Conservation (phyloP, 1,284 basidiomycete species). For the Gomphus bonarii region DNA sequence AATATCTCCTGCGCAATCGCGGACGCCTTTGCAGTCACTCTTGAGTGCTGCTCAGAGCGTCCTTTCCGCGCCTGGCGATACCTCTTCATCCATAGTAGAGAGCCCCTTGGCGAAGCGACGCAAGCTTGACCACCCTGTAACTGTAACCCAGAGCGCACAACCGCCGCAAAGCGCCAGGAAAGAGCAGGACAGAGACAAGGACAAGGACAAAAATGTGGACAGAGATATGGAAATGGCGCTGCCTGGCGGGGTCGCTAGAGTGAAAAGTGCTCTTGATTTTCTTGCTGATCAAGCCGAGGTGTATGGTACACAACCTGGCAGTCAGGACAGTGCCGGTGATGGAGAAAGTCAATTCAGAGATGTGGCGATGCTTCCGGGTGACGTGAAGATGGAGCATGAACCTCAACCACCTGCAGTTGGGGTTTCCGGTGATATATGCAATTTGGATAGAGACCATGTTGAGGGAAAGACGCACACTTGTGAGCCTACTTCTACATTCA, state of each 20-base stretch:
- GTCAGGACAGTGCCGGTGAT: neutral
- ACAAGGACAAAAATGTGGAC: conserved; percentile 16
- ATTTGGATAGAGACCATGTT: conserved; percentile 7
- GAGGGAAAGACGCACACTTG: conserved; percentile 15
- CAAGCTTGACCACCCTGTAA: conserved; percentile 5
- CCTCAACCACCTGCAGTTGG: neutral
- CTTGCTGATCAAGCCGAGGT: conserved; percentile 59
- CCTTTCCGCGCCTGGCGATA: conserved; percentile 24
- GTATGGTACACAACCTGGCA: conserved; percentile 10
- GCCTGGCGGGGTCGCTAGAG: conserved; percentile 18
- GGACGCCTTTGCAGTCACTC: conserved; percentile 39
- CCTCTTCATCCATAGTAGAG: neutral
- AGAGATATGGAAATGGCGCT: neutral
- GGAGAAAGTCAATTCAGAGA: neutral
- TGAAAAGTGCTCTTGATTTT: conserved; percentile 51
- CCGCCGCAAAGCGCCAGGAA: conserved; percentile 9
- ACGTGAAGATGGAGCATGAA: conserved; percentile 7
- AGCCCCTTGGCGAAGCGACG: conserved; percentile 11
- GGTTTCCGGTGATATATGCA: neutral
- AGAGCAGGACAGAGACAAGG: conserved; percentile 6
- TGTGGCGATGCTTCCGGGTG: neutral
- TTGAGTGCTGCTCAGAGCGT: conserved; percentile 52
- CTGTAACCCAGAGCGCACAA: neutral
- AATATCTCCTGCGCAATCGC: conserved; percentile 16
- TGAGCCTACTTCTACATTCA: neutral